Evolutionary conservation across 495 filamentous ascomycete species (phyloP).

Genomic region (Rostrohypoxylon terebratum): DNA sequence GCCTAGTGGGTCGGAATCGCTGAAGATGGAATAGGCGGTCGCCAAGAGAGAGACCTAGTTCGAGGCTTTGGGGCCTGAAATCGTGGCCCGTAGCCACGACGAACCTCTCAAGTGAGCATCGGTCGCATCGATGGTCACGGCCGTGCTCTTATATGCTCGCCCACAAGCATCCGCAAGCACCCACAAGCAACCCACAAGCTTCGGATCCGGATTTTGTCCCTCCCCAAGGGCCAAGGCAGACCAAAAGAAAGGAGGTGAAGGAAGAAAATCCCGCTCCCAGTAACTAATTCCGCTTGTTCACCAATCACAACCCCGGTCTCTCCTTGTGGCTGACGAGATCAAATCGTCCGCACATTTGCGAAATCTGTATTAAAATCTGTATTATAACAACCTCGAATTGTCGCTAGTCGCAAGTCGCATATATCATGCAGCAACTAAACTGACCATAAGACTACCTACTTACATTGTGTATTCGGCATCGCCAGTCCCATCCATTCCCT

Average conservation of each 20-base stretch:
- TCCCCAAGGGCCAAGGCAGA: slow-evolving; percentile 48
- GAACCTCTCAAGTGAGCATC: slow-evolving; percentile 28
- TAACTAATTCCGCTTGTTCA: slow-evolving; percentile 13
- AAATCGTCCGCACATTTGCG: neutral
- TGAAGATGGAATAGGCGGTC: slow-evolving; percentile 42
- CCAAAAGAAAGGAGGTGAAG: slow-evolving; percentile 22
- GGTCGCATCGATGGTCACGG: slow-evolving; percentile 43
- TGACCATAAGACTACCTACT: slow-evolving; percentile 7
- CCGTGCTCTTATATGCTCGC: slow-evolving; percentile 47
- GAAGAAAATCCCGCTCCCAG: slow-evolving; percentile 24
- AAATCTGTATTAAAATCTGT: slow-evolving; percentile 3
- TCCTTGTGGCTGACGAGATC: slow-evolving; percentile 42
- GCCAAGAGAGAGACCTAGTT: slow-evolving; percentile 46
- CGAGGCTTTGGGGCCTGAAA: slow-evolving; percentile 47
- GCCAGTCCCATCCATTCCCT: slow-evolving; percentile 38
- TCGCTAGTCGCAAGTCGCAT: slow-evolving; percentile 16
- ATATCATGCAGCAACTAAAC: neutral
- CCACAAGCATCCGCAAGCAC: neutral
- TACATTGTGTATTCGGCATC: slow-evolving; percentile 41
- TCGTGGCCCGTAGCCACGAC: slow-evolving; percentile 37
- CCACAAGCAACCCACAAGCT: slow-evolving; percentile 9
- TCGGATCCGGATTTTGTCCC: slow-evolving; percentile 24
- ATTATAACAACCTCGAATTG: slow-evolving; percentile 24
- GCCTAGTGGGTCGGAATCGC: slow-evolving; percentile 38
- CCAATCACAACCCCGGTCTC: slow-evolving; percentile 44